These are phyloP conservation scores for Lentinula sp. DNA, from an alignment of 768 basidiomycete species.

Conservation along the genomic window DNA sequence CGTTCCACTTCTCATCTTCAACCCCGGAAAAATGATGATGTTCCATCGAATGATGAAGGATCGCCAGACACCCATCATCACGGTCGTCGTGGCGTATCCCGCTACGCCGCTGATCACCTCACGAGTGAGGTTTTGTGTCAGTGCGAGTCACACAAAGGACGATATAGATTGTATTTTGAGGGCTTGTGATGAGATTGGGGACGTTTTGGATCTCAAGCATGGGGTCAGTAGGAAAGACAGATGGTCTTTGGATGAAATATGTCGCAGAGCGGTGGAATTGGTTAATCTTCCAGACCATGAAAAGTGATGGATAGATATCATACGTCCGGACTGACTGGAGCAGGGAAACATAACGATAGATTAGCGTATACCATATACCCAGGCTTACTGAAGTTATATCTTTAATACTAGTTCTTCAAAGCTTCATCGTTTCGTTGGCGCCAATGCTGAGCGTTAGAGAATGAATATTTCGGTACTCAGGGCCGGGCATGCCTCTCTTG, in stretches of 20 bases:
- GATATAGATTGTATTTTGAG: slow-evolving; percentile 83
- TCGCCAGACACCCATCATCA: slow-evolving; percentile 73
- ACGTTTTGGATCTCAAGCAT: slow-evolving; percentile 86
- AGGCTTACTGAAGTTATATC: too few species aligned
- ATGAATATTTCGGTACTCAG: neutral
- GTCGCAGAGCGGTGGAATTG: slow-evolving; percentile 67
- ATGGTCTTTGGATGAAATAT: slow-evolving; percentile 76
- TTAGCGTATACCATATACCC: too few species aligned
- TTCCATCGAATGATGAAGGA: slow-evolving; percentile 88
- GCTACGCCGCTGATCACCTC: slow-evolving; percentile 86
- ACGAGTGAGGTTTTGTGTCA: slow-evolving; percentile 91
- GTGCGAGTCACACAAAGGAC: slow-evolving; percentile 93
- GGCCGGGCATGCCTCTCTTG: neutral
- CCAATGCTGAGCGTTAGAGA: too few species aligned
- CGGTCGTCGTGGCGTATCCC: slow-evolving; percentile 87
- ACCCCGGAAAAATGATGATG: slow-evolving; percentile 89
- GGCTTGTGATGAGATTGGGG: slow-evolving; percentile 91
- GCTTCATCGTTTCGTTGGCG: too few species aligned
- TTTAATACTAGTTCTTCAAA: too few species aligned
- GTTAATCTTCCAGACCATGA: slow-evolving; percentile 31
- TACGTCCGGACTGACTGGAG: too few species aligned
- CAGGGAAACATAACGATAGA: too few species aligned
- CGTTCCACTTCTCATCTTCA: slow-evolving; percentile 87
- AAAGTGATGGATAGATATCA: neutral
- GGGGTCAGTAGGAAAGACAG: slow-evolving; percentile 47